These are phyloP conservation scores for Scheffersomyces amazonensis DNA, from an alignment of 805 yeast species.

Conservation along the genomic window DNA sequence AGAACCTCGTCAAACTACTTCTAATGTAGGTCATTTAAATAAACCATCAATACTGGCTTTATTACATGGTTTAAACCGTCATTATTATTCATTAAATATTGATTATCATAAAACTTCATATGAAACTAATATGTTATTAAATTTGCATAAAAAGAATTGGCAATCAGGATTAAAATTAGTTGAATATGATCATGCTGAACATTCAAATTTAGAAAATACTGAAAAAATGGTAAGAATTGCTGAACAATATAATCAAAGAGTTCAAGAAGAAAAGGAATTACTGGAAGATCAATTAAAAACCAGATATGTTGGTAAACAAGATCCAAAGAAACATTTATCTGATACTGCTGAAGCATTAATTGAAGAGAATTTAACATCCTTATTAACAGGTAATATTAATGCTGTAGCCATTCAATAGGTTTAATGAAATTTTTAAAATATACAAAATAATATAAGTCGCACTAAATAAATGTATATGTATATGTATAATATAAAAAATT, in stretches of 20 bases:
- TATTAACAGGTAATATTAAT: constrained; percentile 86
- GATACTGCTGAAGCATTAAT: constrained; percentile 83
- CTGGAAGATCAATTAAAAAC: constrained; percentile 87
- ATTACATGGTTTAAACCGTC: constrained; percentile 95
- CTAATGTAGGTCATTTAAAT: constrained; percentile 91
- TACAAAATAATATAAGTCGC: neutral
- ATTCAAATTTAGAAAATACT: constrained; percentile 68
- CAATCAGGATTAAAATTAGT: constrained; percentile 80
- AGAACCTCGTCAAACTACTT: constrained; percentile 97
- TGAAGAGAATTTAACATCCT: constrained; percentile 86
- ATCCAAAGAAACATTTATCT: constrained; percentile 94
- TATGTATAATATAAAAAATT: too few species aligned
- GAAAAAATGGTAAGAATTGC: constrained; percentile 86
- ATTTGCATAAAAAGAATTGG: constrained; percentile 95
- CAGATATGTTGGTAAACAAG: constrained; percentile 97
- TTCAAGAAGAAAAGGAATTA: constrained; percentile 87
- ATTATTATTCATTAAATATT: constrained; percentile 91
- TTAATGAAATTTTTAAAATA: neutral
- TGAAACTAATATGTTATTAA: constrained; percentile 91
- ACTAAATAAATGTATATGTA: too few species aligned
- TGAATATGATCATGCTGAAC: constrained; percentile 76
- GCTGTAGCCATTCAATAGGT: constrained; percentile 82
- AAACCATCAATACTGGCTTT: constrained; percentile 96
- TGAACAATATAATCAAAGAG: constrained; percentile 82
- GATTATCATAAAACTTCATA: constrained; percentile 89